Evolutionary conservation across 371 early-diverging fungal genomes (phyloP).

Genomic region (Capillidium heterosporum): DNA sequence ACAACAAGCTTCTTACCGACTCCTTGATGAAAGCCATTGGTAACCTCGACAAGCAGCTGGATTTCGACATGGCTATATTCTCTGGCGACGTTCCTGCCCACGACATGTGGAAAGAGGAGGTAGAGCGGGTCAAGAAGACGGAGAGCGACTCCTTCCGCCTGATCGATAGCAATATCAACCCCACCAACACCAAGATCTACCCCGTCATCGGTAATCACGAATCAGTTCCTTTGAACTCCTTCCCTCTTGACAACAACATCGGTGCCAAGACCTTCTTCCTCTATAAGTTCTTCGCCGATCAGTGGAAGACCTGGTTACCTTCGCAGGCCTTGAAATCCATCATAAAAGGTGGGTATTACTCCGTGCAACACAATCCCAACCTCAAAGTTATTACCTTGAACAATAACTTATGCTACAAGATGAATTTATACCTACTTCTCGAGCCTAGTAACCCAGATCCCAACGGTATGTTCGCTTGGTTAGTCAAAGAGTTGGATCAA

Average conservation of each 20-base stretch:
- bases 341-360: constrained; percentile 8
- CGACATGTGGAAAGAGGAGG: constrained; percentile 27
- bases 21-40: constrained; percentile 18
- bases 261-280: neutral
- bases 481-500: constrained; percentile 7
- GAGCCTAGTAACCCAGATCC: constrained; percentile 5
- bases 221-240: constrained; percentile 8
- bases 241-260: constrained; percentile 2
- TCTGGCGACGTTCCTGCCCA: constrained; percentile 46
- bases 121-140: constrained; percentile 14
- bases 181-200: constrained; percentile 19
- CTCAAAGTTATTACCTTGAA: constrained; percentile 8
- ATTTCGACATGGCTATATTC: constrained; percentile 24
- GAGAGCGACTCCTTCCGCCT: constrained; percentile 14
- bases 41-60: constrained; percentile 18
- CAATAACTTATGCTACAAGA: constrained; percentile 7
- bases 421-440: constrained; percentile 1
- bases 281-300: constrained; percentile 3
- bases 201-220: constrained; percentile 13
- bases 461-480: constrained; percentile 8
- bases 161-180: neutral
- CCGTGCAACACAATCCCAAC: constrained; percentile 2
- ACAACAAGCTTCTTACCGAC: constrained; percentile 21
- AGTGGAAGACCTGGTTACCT: constrained; percentile 11
- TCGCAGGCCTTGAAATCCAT: neutral